Evolutionary conservation across 805 yeast species (phyloP), one percentile per base, ranked within the genome.

Genomic region (Komagataella pastoris): DNA sequence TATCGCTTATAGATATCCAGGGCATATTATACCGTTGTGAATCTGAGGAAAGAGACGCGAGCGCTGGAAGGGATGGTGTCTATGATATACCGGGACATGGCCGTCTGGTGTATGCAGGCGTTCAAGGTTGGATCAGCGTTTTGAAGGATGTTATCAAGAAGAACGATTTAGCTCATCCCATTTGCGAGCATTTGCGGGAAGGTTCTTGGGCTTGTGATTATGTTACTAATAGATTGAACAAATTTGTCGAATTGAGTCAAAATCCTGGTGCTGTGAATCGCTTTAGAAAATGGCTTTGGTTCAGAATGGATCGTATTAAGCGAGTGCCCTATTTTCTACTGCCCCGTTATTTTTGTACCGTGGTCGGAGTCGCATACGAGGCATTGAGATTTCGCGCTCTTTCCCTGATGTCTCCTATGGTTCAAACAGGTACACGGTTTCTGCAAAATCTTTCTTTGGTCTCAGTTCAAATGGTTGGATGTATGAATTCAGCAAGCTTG

Each of bases 151-250:
- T 88, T 2, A 81, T 89, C 21, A 71, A 73, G 61, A 67, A 70
- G 46, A 91, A 91, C 61, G 81, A 90, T 57, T 72, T 91, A 24
- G 93, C 90, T 0, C 95, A 88, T 61, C 90, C 97, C 0, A 56
- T 90, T 23, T 81, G 93, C 54, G 77, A 80, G 49, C 93, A 91
- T 63, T 70, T 91, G 55, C 74, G 98, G 58, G 72, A 75, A 17
- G 98, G 98, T 1, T 65, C 71, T 44, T 91, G 99, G 99, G 95
- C 98, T 0, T 69, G 89, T 43, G 97, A 88, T 60, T 86, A 79
- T 63, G 71, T 83, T 18, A 74, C 79, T 1, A 67, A 74, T 50
- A 73, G 99, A 51, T 66, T 89, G 49, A 69, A 71, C 44, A 76
- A 80, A 56, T 88, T 79, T 58, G 59, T 64, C 14, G 66, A 65